Evolutionary conservation across 352 stramenopile genomes (phyloP), one percentile per base, ranked within the genome.

Genomic region (Pythium folliculosum): DNA sequence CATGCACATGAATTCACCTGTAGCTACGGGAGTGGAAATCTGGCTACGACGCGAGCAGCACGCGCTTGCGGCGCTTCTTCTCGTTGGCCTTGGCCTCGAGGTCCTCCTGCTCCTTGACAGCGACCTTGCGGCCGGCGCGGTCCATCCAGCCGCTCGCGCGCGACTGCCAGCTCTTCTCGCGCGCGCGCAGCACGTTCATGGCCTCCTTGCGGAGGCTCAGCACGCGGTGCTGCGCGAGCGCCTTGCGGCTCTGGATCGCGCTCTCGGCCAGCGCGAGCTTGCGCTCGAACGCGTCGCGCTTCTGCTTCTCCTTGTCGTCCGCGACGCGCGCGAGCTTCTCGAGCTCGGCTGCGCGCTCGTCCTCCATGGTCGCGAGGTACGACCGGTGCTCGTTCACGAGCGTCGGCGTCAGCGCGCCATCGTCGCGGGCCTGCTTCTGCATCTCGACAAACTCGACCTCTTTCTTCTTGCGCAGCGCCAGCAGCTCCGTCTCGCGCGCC

Each of bases 71-170:
- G 32, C 82, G 78, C 37, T 88, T 89, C 69, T 90, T 91, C 60
- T 89, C 81, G 48, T 87, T 89, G 13, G 77, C 70, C 56, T 89
- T 80, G 44, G 83, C 85, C 63, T 92, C 88, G 10, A 79, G 77
- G 68, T 98, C 90, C 70, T 98, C 90, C 62, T 93, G 80, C 73
- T 95, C 82, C 71, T 97, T 97, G 37, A 97, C 78, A 8, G 93
- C 75, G 65, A 98, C 82, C 72, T 98, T 98, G 35, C 90, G 82
- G 9, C 72, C 82, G 7, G 90, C 92, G 19, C 86, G 89, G 35
- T 96, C 87, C 57, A 97, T 82, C 88, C 92, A 98, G 17, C 80
- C 87, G 13, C 71, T 71, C 1, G 86, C 81, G 21, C 84, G 79
- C 51, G 77, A 70, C 69, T 97, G 93, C 90, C 92, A 98, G 17